Evolutionary conservation across 305 asterid genomes (phyloP), one percentile per base, ranked within the genome.

Genomic region (Lippia alba): DNA sequence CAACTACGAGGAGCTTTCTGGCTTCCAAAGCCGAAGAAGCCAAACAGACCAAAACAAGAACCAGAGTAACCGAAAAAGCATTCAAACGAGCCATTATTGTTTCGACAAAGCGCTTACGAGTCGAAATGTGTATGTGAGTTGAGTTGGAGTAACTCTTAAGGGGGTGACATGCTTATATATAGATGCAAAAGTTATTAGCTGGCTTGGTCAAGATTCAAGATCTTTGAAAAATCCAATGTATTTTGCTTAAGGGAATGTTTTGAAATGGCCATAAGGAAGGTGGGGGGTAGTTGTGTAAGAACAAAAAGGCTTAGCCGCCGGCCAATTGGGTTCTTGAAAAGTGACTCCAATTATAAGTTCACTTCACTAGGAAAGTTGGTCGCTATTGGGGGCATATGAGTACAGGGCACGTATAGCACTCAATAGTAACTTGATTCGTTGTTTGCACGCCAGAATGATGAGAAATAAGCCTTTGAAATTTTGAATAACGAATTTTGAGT

Each of bases 201-300:
- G 44, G 66, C 61, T 64, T 11, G 61, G 66, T 68, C 53, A 54
- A 62, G 5, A 8, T 12, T 68, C 53, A 54, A 62, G 9, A 8
- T 12, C 6, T 63, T 56, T 62, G 39, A 69, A 49, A 9, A 17
- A 49, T 20, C 30, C 3, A 24, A 58, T 30, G 36, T 46, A 30
- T 15, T 46, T 57, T 57, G 60, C 4, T 24, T 9, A 34, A 36
- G 61, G 24, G 30, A 8, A 19, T 9, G 7, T 3, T 24, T 56
- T 17, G 44, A 14, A 8, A 3, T 4, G 17, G 55, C n/a, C 6
- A 41, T 51, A 56, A 41, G 48, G 8, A 19, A 36, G 12, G 64
- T 65, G 60, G 77, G 66, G 53, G 71, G 71, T 60, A 73, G 61
- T 67, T 65, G 46, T 55, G 19, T 41, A 67, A 40, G 41, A 56